Base-by-base conservation (phyloP, 768 basidiomycete genomes). In the Lactarius pseudohatsudake region DNA sequence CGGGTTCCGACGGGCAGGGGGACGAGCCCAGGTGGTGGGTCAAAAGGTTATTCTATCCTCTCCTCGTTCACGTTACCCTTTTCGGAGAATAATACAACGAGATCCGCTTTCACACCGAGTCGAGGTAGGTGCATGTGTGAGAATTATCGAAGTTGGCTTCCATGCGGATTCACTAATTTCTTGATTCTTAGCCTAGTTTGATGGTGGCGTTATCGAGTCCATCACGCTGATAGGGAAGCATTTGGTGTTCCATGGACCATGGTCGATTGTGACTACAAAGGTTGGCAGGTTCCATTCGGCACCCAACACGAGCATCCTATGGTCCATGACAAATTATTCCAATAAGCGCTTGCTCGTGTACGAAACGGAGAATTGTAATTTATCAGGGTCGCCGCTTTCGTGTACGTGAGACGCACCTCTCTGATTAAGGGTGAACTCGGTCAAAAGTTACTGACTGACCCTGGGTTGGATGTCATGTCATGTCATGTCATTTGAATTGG, bases 121-220 rank as follows among this genome's bases (percentile, higher is more conserved):
- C 56, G 9, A 41, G 45, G 20, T 50, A 57, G 43, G 34, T 57
- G 45, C 34, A 57, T 28, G 61, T 62, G 53, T 40, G 61, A 40
- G 59, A 11, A 16, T 34, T 9, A n/a, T 45, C 8, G 57, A 41
- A 22, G 57, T 41, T 36, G 6, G 26, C 9, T 36, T 10, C 45
- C 64, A 59, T 53, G 57, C 30, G 64, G 26, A 55, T 62, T 61
- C 60, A 53, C 32, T 34, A 18, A 56, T 32, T 56, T 56, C 30
- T 32, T 54, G 26, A 6, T 28, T 54, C 30, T 4, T 20, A 20
- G 40, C 36, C 6, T 41, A 8, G n/a, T 38, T 58, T 62, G 60
- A 66, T 66, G 40, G 65, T 66, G 65, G 65, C 65, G 65, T 40
- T 34, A 11, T 58, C 38, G 22, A 57, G 61, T 20, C 57, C 30